Evolutionary conservation across 1,284 basidiomycete genomes (phyloP), one percentile per base, ranked within the genome.

Genomic region (Pisolithus thermaeus): DNA sequence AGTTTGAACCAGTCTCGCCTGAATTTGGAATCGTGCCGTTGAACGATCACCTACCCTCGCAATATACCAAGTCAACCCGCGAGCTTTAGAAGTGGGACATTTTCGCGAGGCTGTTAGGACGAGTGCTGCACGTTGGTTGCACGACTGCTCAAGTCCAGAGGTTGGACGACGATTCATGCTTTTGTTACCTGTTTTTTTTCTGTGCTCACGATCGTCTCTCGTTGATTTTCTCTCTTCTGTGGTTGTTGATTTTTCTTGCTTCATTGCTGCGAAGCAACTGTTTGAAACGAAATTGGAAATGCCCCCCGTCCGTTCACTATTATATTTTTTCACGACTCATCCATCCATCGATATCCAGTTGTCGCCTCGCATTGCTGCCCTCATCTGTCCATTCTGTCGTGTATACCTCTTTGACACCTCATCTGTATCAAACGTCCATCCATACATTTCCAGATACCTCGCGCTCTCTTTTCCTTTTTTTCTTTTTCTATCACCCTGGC

Each of bases 21-120:
- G 85, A 89, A 74, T 87, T 87, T 73, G 84, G 83, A 59, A 87
- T 80, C 73, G 84, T 87, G 63, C 74, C 76, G 63, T 80, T 87
- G 81, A 83, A 81, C 70, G 84, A 85, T 65, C 82, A 86, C 61
- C 68, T 85, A 46, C 70, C 76, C 59, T 77, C 79, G 62, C 78
- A 81, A 60, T 87, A 84, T 77, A 76, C 73, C 70, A 87, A 87
- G 67, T 64, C 72, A 53, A 62, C 74, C 49, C 74, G 73, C 57
- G 80, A 80, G 61, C 73, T 78, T 62, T 83, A 65, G 66, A 62
- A 52, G 57, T 62, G 16, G 30, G 50, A 60, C 54, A 41, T 37
- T 49, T 50, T 55, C 52, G 53, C 52, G 58, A 54, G 53, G 57
- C 51, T 61, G 48, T 49, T 69, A 69, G 66, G 70, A 7, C 53